Base-by-base conservation (phyloP, 306 rosid genomes). In the Inga leiocalycina region DNA sequence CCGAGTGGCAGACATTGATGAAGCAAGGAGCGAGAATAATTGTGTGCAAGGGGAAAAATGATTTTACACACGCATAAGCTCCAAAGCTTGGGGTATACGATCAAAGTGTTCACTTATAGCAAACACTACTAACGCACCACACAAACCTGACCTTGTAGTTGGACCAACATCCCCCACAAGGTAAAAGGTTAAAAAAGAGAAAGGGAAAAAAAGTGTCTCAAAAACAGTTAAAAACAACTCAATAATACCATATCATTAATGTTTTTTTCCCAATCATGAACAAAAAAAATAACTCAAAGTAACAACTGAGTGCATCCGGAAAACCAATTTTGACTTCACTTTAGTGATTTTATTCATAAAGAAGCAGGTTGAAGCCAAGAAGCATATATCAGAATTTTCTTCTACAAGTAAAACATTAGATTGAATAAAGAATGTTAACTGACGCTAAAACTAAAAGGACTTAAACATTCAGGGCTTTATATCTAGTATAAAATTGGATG, bases 401-500 rank as follows among this genome's bases (percentile, higher is more conserved):
- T 48, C 46, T 57, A 41, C 71, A 73, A 41, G 12, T 41, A 71
- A 76, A 10, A 41, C 17, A 70, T n/a, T 65, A 46, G n/a, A 71
- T 24, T 48, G 19, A 41, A 78, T 5, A 48, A 48, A 79, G 68
- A 30, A 66, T 16, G 57, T 35, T 43, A 48, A 37, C 48, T 17
- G 68, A 78, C 69, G 76, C 41, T 69, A 59, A 39, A 35, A 30
- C 24, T 68, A 16, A 80, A 74, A 85, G 52, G 79, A 24, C 82
- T 71, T n/a, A 44, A 59, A 57, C 30, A 74, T 15, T 49, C 8
- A 61, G 30, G 1, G 80, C 39, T 44, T n/a, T 27, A 35, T 32
- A 48, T 72, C 77, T 74, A 81, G 61, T 39, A 74, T 79, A 80
- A 64, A 80, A 74, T 73, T 17, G 49, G 75, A 72, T 9, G 66